A percentile compares a stretch with the other conserved stretches of the same genome.
These are phyloP conservation scores for Tylopilus sp. DNA, from an alignment of 1,284 basidiomycete species.

Conservation along the genomic window DNA sequence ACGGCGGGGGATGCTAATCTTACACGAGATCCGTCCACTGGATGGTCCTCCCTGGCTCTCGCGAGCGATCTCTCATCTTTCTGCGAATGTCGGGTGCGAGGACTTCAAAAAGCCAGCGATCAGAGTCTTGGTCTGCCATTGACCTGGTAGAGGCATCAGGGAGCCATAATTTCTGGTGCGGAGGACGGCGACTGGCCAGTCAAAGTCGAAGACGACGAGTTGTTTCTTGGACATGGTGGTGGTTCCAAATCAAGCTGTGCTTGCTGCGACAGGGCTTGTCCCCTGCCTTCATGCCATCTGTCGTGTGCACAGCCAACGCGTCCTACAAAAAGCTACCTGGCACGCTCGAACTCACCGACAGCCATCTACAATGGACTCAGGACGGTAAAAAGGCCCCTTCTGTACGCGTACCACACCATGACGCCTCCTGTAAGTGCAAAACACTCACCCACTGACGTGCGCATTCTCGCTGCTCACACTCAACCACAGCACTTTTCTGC, in stretches of 20 bases:
- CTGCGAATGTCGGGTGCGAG: constrained; percentile 82
- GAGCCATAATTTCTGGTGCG: neutral
- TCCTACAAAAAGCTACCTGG: constrained; percentile 78
- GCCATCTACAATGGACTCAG: constrained; percentile 70
- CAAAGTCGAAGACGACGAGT: constrained; percentile 94
- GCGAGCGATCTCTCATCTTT: constrained; percentile 69
- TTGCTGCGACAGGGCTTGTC: neutral
- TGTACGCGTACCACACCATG: constrained; percentile 56
- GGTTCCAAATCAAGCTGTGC: constrained; percentile 8
- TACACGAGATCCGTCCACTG: constrained; percentile 98
- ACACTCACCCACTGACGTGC: constrained; percentile 1
- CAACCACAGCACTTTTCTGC: constrained; percentile 66
- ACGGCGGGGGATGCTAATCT: constrained; percentile 27
- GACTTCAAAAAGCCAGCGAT: constrained; percentile 95
- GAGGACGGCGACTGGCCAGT: constrained; percentile 64
- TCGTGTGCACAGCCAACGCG: constrained; percentile 66
- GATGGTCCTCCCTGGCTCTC: constrained; percentile 32
- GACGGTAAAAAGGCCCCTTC: constrained; percentile 58
- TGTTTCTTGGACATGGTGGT: constrained; percentile 50
- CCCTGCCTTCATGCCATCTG: constrained; percentile 37
- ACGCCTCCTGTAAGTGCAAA: constrained; percentile 57
- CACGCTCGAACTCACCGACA: constrained; percentile 62
- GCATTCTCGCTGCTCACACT: neutral
- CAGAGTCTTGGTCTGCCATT: constrained; percentile 93
- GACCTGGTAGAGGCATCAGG: constrained; percentile 49